Base-by-base conservation (phyloP, 495 filamentous ascomycete genomes). In the Penicillium manginii region DNA sequence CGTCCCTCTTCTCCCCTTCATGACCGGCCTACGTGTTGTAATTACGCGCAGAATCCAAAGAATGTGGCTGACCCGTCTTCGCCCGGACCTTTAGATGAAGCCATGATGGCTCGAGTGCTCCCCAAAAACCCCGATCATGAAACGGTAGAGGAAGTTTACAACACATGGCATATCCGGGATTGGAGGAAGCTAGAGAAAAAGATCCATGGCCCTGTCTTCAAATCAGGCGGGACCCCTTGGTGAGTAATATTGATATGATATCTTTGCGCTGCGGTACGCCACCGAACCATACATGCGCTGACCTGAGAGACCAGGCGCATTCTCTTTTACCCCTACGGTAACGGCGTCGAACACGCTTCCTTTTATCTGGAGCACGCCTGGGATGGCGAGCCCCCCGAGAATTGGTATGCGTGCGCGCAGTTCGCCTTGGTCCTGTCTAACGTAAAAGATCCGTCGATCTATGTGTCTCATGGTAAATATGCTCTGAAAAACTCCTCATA, bases 291-390 rank as follows among this genome's bases (percentile, higher is more conserved):
- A 22, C 47, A 39, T n/a, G 14, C 31, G 31, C 55, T 70, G 58
- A 70, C 56, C 15, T 18, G 11, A 18, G 17, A 22, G 35, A 43
- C 42, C 64, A 93, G 90, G 93, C 90, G 92, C 61, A 88, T 98
- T 66, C 86, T 99, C 21, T 91, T 98, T 62, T 99, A 97, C 69
- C 94, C 94, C 0, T 91, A 86, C 49, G 94, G 94, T 46, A 99
- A 99, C 64, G 91, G 94, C 60, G 87, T 90, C 45, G 93, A 98
- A 61, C 87, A 88, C 59, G 89, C 88, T 43, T 98, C 96, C 2
- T 89, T 99, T 69, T 99, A 99, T 75, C 85, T 99, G 26, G 94
- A 99, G 73, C 94, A 98, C 63, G 94, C 91, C 47, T 93, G 88
- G 76, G 85, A 83, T 14, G 84, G 81, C 12, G 83, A 87, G 50